Percentiles rank a stretch among this genome's conserved stretches.
phyloP scores from a whole-genome alignment of 805 yeast genomes.

The Candida rishiriensis region DNA sequence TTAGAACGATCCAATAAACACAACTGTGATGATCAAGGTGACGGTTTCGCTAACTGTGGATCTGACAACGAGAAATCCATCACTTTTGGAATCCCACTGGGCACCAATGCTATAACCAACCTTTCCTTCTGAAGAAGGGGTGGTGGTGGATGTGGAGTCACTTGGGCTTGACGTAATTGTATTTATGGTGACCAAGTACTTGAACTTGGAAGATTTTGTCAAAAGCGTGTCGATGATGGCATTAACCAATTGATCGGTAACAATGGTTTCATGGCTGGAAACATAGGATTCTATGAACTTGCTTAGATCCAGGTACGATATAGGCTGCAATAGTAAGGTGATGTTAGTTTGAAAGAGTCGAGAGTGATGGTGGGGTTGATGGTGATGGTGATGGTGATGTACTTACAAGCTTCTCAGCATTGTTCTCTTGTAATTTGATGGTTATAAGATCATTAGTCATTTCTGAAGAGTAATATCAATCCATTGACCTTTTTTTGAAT shows the following conservation, averaged over 20 bases:
- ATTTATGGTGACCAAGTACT: constrained; percentile 48
- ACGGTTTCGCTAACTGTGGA: constrained; percentile 16
- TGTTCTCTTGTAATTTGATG: no score
- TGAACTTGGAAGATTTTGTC: constrained; percentile 48
- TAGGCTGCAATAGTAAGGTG: constrained; percentile 16
- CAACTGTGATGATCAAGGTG: no score
- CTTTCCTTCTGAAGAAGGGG: constrained; percentile 23
- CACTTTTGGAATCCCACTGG: constrained; percentile 52
- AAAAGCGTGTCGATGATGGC: constrained; percentile 33
- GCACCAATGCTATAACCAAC: constrained; percentile 43
- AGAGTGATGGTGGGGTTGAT: no score
- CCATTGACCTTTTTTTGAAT: no score
- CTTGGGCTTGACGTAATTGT: constrained; percentile 25
- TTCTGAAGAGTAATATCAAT: no score
- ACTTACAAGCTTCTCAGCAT: no score
- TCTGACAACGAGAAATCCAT: constrained; percentile 44
- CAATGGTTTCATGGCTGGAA: no score
- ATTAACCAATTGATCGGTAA: constrained; percentile 25
- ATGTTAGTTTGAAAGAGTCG: no score
- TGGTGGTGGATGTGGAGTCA: constrained; percentile 2
- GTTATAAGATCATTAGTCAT: no score
- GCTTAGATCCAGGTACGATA: constrained; percentile 13
- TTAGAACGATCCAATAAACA: constrained; percentile 20
- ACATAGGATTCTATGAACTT: constrained; percentile 6
- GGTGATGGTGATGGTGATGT: no score